Conservation (phyloP, 176 grass and related monocot genomes). For the Elaeis guineensis region DNA sequence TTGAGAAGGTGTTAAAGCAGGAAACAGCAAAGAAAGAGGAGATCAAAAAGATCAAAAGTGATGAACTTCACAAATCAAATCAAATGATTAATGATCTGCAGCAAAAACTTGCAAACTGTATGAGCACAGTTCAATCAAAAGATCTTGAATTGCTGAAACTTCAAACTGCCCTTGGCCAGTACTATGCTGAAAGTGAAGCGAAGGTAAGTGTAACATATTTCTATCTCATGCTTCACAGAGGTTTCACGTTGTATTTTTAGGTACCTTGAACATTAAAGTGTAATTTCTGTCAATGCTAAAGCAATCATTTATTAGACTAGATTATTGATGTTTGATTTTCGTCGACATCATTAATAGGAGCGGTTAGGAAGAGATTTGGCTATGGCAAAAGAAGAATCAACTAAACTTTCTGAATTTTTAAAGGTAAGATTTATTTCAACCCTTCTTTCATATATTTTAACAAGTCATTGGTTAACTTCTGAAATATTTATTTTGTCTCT, state of each 20-base stretch:
- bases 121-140: slow-evolving; percentile 77
- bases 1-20: slow-evolving; percentile 66
- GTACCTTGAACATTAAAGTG: too few species aligned
- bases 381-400: slow-evolving; percentile 61
- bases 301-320: not conserved
- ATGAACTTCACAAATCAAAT: slow-evolving; percentile 72
- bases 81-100: slow-evolving; percentile 67
- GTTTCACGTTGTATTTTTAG: too few species aligned
- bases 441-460: not conserved
- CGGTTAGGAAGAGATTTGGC: slow-evolving; percentile 80
- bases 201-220: slow-evolving; percentile 33
- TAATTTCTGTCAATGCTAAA: too few species aligned
- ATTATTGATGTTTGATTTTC: not conserved
- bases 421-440: slow-evolving; percentile 29
- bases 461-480: too few species aligned
- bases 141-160: slow-evolving; percentile 85
- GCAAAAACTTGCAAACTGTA: slow-evolving; percentile 63
- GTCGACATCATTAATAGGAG: slow-evolving; percentile 36
- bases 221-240: too few species aligned
- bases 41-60: slow-evolving; percentile 44
- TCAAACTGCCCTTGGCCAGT: slow-evolving; percentile 97
- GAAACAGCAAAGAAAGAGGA: slow-evolving; percentile 63
- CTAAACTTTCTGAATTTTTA: slow-evolving; percentile 63
- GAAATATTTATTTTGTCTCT: too few species aligned
- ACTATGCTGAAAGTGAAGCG: slow-evolving; percentile 97